Evolutionary conservation across 495 filamentous ascomycete genomes (phyloP), one percentile per base, ranked within the genome.

Genomic region (Neurospora sp.): DNA sequence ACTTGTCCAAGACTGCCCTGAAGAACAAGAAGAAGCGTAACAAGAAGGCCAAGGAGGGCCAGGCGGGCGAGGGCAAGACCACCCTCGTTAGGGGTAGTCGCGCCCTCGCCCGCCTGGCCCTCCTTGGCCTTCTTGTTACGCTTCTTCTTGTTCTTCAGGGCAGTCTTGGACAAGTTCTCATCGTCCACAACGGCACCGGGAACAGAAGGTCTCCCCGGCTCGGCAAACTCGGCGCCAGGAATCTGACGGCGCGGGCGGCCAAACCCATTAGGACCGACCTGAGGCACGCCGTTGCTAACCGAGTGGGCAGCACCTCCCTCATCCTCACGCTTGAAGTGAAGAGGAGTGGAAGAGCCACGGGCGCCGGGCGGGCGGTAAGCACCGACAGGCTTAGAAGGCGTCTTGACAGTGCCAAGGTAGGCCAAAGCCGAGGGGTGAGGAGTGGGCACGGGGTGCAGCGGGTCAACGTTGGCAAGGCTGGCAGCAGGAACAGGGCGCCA

Each of bases 101-200:
- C 76, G 69, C 78, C 83, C 40, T 76, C 80, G 72, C 40, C 81
- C 70, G 74, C 81, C 75, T 82, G 92, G 7, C 87, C 87, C 38
- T 94, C 93, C 81, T 94, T 96, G 38, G 89, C 89, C 82, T 98
- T 98, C 87, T 96, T 97, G 71, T 94, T 94, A 42, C 95, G 88
- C 88, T 99, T 99, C 88, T 98, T 98, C 89, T 98, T 98, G 85
- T 98, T 99, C 85, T 98, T 97, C 70, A 94, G 83, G 0, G 94
- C 96, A 18, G 94, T 87, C 82, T 94, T 97, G 74, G 92, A 94
- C 53, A 96, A 82, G 74, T 85, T 90, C 73, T 91, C 92, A 69
- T 91, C 87, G 31, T 87, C 88, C 40, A 91, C 89, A 39, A 90
- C 89, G 9, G 94, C 93, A 9, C 95, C 95, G 9, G 94, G 95